Evolutionary conservation across 371 early-diverging fungal genomes (phyloP).

Genomic region (Mortierella polycephala): DNA sequence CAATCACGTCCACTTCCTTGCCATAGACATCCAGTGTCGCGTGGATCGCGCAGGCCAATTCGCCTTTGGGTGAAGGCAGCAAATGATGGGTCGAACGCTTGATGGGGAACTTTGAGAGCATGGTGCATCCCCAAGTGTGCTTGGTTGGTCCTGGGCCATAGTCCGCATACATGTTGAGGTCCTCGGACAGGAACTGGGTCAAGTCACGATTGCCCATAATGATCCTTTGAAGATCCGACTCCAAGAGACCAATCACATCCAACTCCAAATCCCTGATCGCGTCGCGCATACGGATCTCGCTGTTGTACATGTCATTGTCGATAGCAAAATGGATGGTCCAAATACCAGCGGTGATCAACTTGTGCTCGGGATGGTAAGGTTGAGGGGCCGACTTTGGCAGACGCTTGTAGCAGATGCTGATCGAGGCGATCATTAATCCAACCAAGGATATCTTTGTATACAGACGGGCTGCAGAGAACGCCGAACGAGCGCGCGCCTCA

Average conservation of each 20-base stretch:
- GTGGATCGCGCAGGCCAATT: slow-evolving; percentile 87
- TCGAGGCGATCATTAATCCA: slow-evolving; percentile 25
- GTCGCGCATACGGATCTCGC: slow-evolving; percentile 78
- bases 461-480: slow-evolving; percentile 19
- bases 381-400: slow-evolving; percentile 57
- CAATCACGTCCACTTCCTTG: slow-evolving; percentile 82
- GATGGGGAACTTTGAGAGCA: slow-evolving; percentile 89
- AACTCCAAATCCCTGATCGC: slow-evolving; percentile 80
- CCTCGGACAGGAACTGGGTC: slow-evolving; percentile 83
- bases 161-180: slow-evolving; percentile 81
- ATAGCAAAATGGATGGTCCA: slow-evolving; percentile 91
- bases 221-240: slow-evolving; percentile 83
- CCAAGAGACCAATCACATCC: slow-evolving; percentile 87
- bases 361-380: slow-evolving; percentile 72
- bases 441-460: slow-evolving; percentile 27
- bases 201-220: slow-evolving; percentile 91
- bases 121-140: slow-evolving; percentile 89
- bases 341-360: slow-evolving; percentile 82
- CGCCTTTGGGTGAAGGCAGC: slow-evolving; percentile 85
- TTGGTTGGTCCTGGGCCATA: slow-evolving; percentile 87
- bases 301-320: slow-evolving; percentile 87
- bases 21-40: slow-evolving; percentile 88
- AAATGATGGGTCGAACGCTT: slow-evolving; percentile 76
- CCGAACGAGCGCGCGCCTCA: slow-evolving; percentile 21
- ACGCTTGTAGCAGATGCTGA: slow-evolving; percentile 32